phyloP scores from a whole-genome alignment of 768 basidiomycete species.

The Psilocybe cyanescens region DNA sequence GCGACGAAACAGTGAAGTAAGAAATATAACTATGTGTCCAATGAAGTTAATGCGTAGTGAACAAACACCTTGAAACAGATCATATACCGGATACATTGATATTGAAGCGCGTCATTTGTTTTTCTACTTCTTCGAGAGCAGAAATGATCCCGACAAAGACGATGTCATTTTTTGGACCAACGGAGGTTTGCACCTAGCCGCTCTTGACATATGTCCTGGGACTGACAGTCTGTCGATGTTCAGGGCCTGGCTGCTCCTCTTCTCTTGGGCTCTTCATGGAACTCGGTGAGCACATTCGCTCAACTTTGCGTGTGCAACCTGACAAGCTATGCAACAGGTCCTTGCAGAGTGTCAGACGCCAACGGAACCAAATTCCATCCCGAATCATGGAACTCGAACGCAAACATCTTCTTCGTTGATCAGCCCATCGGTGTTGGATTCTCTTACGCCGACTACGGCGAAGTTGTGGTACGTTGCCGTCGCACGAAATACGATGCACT shows the following conservation, averaged over 20 bases:
- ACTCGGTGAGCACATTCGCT: conserved; percentile 50
- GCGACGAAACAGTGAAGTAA: conserved; percentile 61
- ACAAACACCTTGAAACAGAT: conserved; percentile 29
- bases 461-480: conserved; percentile 45
- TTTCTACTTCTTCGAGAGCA: conserved; percentile 81
- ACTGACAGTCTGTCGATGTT: not conserved
- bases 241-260: conserved; percentile 43
- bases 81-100: conserved; percentile 73
- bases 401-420: conserved; percentile 66
- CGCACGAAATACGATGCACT: not conserved
- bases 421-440: conserved; percentile 68
- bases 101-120: conserved; percentile 65
- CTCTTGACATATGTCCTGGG: not conserved
- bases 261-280: conserved; percentile 77
- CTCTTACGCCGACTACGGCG: conserved; percentile 67
- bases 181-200: conserved; percentile 37
- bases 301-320: conserved; percentile 1
- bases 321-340: conserved; percentile 42
- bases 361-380: conserved; percentile 57
- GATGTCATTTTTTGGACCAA: conserved; percentile 65
- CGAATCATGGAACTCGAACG: conserved; percentile 71
- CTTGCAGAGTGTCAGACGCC: conserved; percentile 62
- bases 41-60: no score
- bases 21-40: conserved; percentile 31
- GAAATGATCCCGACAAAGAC: conserved; percentile 60